Evolutionary conservation across 352 stramenopile species (phyloP), one percentile per base, ranked within the genome.

Genomic region (Elongisporangium anandrum): DNA sequence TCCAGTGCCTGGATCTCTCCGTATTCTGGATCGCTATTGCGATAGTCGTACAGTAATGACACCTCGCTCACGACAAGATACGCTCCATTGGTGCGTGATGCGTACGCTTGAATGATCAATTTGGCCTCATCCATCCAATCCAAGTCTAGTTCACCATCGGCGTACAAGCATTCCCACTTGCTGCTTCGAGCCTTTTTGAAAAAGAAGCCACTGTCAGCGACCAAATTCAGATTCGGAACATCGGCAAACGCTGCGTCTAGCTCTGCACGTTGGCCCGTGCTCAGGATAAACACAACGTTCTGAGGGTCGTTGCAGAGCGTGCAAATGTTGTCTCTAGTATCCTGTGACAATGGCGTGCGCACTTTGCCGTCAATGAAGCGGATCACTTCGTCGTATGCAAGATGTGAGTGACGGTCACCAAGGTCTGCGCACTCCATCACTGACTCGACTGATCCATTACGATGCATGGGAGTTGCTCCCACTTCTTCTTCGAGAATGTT

Each of bases 11-110:
- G 97, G 57, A 99, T 91, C 59, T 97, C 95, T 45, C 97, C 97
- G 69, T 99, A 99, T 64, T 99, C 98, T 54, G 96, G 95, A 72
- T 99, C 98, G 10, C 97, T 97, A 75, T 98, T 96, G 50, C 96
- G 87, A 67, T 98, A 99, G 72, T 99, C 96, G 77, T 98, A 99
- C 24, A 99, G 69, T 15, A 99, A 65, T 5, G 97, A 98, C 50
- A 95, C 97, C 56, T 98, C 95, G 23, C 97, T 99, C 59, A 97
- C 84, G 66, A 98, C 92, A 38, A 99, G 89, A 66, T 98, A 99
- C 20, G 97, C 98, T 16, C 97, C 97, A 70, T 99, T 98, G 9
- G 98, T 99, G 39, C 96, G 79, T 19, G 92, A 88, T 8, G 95
- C 92, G 71, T 99, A 99, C 8, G 98, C 91, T 65, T 98, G 83